Base-by-base conservation (phyloP, 331 rosid species). In the Rhamnella rubrinervis region DNA sequence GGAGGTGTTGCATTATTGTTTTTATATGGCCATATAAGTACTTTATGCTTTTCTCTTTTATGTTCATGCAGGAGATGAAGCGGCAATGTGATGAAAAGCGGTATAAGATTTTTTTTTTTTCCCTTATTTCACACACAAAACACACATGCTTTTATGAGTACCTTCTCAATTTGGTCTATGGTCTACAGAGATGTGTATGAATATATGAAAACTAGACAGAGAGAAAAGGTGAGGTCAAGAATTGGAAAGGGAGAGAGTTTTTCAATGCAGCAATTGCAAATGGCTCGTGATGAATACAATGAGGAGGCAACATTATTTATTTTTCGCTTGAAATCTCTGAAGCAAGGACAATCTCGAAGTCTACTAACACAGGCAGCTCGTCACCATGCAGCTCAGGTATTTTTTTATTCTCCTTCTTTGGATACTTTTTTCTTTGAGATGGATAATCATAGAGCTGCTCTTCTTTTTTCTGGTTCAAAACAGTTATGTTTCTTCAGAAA, bases 301-400 rank as follows among this genome's bases (percentile, higher is more conserved):
- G 88, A 91, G 66, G 99, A 91, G 83, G 97, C 99, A 61, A 89
- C 96, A 51, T 47, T 91, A 52, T 91, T 91, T 74, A 89, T 95
- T 78, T 91, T 95, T 86, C 95, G 97, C 68, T 82, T 89, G 83
- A 91, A 95, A 86, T 95, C 99, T 77, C 78, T 91, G 75, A 95
- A 89, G 87, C 99, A 87, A 87, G 99, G 99, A 59, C 99, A 95
- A 75, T 80, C 96, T 3, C 90, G 91, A 46, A 95, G 99, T 73
- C 96, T 95, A 82, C 96, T 95, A 64, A 91, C 99, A 46, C 99
- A 95, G 89, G 99, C 99, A 59, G 96, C 99, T 52, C 99, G 97
- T 53, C 99, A 95, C 77, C 96, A 95, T 77, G 95, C 99, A 77
- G 89, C 96, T 86, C 99, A 95, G 96, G 99, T 95, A 78, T 71